Evolutionary conservation across 208 protist species (phyloP).

Genomic region (Leishmania turanica): DNA sequence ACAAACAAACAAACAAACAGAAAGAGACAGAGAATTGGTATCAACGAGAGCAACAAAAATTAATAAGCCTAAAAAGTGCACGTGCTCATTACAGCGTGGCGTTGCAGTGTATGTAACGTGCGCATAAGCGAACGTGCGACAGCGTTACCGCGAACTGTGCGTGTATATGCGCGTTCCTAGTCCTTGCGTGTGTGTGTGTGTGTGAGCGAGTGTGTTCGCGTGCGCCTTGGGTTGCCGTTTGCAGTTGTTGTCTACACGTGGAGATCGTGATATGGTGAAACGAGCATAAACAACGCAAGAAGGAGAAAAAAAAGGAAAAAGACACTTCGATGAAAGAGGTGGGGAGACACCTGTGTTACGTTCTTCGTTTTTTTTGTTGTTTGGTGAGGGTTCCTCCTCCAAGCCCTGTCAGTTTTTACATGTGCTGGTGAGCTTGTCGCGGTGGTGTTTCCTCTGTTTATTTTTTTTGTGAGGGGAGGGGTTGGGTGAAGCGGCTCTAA

Average conservation of each 20-base stretch:
- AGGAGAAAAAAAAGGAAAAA: neutral
- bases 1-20: neutral
- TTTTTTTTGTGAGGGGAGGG: no score
- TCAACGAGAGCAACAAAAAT: neutral
- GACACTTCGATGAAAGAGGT: neutral
- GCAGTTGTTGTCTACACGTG: no score
- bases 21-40: neutral
- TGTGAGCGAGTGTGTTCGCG: neutral
- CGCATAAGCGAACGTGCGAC: neutral
- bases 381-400: no score
- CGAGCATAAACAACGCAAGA: neutral
- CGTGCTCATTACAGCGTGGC: neutral
- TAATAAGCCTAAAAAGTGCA: neutral
- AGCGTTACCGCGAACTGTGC: neutral
- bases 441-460: no score
- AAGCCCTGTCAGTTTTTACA: neutral
- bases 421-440: neutral
- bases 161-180: neutral
- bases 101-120: neutral
- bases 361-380: neutral
- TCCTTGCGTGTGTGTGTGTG: neutral
- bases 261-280: neutral
- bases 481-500: neutral
- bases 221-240: neutral
- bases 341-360: neutral